phyloP scores from a whole-genome alignment of 768 basidiomycete genomes.

The Psilocybe cyanescens region DNA sequence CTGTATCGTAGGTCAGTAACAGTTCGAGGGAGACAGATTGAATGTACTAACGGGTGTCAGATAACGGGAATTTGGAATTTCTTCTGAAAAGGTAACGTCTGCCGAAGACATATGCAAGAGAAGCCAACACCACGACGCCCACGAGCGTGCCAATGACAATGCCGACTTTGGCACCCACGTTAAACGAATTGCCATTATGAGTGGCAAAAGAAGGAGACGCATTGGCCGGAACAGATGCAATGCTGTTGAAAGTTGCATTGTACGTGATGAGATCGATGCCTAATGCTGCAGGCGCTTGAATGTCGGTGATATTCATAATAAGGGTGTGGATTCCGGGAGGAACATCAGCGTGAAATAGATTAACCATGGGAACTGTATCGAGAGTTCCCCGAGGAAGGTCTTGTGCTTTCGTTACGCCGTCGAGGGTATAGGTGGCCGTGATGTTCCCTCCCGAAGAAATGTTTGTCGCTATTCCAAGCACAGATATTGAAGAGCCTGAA shows the following conservation, averaged over 20 bases:
- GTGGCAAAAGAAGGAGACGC: slow-evolving; percentile 1
- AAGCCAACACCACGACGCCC: neutral
- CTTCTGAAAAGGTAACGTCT: slow-evolving; percentile 3
- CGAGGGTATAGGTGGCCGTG: slow-evolving; percentile 39
- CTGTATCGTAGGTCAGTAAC: neutral
- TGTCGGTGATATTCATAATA: slow-evolving; percentile 38
- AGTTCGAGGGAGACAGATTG: neutral
- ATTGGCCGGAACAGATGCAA: slow-evolving; percentile 11
- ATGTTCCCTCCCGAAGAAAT: slow-evolving; percentile 29
- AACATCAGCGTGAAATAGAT: slow-evolving; percentile 38
- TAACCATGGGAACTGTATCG: slow-evolving; percentile 35
- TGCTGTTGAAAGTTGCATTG: slow-evolving; percentile 34
- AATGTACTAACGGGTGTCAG: slow-evolving; percentile 1
- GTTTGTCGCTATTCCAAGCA: slow-evolving; percentile 38
- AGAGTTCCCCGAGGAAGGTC: slow-evolving; percentile 30
- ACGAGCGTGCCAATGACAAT: slow-evolving; percentile 18
- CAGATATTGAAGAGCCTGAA: slow-evolving; percentile 39
- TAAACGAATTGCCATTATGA: neutral
- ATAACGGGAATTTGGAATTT: slow-evolving; percentile 5
- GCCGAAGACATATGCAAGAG: neutral
- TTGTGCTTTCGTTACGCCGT: slow-evolving; percentile 32
- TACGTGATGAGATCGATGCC: slow-evolving; percentile 46
- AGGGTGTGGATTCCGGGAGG: slow-evolving; percentile 40
- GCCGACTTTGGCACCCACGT: slow-evolving; percentile 16
- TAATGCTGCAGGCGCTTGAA: slow-evolving; percentile 32